phyloP scores from a whole-genome alignment of 768 basidiomycete species.

The Russula earlei region DNA sequence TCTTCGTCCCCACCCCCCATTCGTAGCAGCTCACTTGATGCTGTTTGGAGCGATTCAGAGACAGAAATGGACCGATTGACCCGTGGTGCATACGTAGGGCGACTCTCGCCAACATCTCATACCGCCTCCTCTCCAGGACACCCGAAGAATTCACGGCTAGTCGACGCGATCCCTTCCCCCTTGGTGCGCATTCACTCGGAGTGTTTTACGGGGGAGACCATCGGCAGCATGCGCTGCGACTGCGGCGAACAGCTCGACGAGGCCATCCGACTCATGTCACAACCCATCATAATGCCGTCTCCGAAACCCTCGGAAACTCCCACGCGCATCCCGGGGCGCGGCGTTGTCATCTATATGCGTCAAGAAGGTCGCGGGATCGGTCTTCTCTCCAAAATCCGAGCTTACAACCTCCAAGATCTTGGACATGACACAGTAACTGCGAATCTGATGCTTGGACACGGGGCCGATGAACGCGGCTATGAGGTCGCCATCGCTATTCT shows the following conservation, averaged over 20 bases:
- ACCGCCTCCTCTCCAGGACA: slow-evolving; percentile 26
- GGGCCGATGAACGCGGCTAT: slow-evolving; percentile 90
- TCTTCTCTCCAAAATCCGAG: slow-evolving; percentile 87
- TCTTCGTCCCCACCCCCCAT: slow-evolving; percentile 42
- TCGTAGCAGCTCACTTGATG: slow-evolving; percentile 72
- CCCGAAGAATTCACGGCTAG: slow-evolving; percentile 10
- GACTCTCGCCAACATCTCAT: slow-evolving; percentile 49
- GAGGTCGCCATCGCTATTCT: slow-evolving; percentile 87
- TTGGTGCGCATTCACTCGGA: slow-evolving; percentile 96
- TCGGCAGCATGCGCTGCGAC: slow-evolving; percentile 97
- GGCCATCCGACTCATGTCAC: slow-evolving; percentile 82
- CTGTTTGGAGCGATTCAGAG: slow-evolving; percentile 75
- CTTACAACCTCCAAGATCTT: slow-evolving; percentile 96
- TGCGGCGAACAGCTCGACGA: slow-evolving; percentile 98
- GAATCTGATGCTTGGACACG: slow-evolving; percentile 89
- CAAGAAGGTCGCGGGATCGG: slow-evolving; percentile 99
- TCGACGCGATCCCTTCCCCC: slow-evolving; percentile 49
- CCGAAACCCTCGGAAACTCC: slow-evolving; percentile 25
- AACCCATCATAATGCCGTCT: slow-evolving; percentile 45
- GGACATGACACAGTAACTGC: slow-evolving; percentile 99
- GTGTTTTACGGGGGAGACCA: slow-evolving; percentile 97
- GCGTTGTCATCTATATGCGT: slow-evolving; percentile 88
- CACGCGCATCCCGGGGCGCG: slow-evolving; percentile 67
- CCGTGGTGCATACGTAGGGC: slow-evolving; percentile 88
- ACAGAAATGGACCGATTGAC: slow-evolving; percentile 90